Evolutionary conservation across 305 asterid genomes (phyloP).

Genomic region (Plantago coronopus): DNA sequence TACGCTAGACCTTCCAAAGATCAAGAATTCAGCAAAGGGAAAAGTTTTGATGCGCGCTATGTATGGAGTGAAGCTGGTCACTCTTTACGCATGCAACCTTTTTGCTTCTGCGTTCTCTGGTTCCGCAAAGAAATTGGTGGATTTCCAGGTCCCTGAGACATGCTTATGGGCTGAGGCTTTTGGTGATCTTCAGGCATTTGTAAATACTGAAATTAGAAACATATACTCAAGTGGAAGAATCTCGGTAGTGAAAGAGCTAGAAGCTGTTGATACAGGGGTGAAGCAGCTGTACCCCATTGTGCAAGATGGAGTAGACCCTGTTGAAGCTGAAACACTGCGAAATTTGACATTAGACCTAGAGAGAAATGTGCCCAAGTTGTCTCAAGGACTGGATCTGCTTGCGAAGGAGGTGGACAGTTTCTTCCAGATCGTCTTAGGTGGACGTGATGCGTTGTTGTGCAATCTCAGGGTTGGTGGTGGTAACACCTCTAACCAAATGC

Average conservation of each 20-base stretch:
- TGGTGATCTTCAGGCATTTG: conserved; percentile 43
- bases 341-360: conserved; percentile 38
- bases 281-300: conserved; percentile 55
- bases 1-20: conserved; percentile 68
- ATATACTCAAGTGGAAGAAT: conserved; percentile 38
- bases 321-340: conserved; percentile 33
- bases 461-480: conserved; percentile 68
- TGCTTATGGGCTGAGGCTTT: conserved; percentile 63
- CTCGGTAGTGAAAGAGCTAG: conserved; percentile 65
- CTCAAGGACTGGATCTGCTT: conserved; percentile 64
- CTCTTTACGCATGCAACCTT: conserved; percentile 58
- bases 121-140: conserved; percentile 51
- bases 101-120: conserved; percentile 72
- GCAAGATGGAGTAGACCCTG: conserved; percentile 44
- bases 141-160: conserved; percentile 41
- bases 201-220: conserved; percentile 57
- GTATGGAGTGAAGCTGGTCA: conserved; percentile 70
- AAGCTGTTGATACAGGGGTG: conserved; percentile 57
- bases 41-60: conserved; percentile 79
- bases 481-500: conserved; percentile 24
- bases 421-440: conserved; percentile 70
- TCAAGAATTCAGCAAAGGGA: conserved; percentile 78
- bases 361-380: conserved; percentile 38
- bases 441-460: conserved; percentile 79
- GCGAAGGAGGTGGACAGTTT: conserved; percentile 68